A percentile compares a stretch with the other conserved stretches of the same genome.
These are phyloP conservation scores for Lichtheimia ramosa DNA, from an alignment of 371 early-diverging fungal species.

Conservation along the genomic window DNA sequence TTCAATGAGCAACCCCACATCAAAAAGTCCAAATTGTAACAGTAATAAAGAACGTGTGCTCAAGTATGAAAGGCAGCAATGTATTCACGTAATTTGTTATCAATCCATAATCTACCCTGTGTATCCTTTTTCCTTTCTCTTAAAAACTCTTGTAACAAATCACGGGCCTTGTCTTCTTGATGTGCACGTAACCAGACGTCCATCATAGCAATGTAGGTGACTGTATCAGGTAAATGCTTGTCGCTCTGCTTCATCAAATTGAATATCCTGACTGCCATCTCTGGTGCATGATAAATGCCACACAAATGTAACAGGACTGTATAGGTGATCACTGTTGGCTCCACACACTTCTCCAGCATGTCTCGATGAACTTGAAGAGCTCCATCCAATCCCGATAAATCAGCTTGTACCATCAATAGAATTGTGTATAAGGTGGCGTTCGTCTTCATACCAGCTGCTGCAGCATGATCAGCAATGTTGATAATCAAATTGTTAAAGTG, in stretches of 20 bases:
- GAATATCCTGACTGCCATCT: constrained; percentile 44
- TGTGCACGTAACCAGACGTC: constrained; percentile 35
- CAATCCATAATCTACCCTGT: constrained; percentile 34
- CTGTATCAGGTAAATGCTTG: constrained; percentile 33
- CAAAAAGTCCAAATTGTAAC: no score
- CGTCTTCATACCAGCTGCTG: constrained; percentile 33
- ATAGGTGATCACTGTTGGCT: constrained; percentile 47
- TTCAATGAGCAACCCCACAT: constrained; percentile 6
- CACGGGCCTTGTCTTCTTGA: constrained; percentile 30
- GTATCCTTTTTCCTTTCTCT: constrained; percentile 21
- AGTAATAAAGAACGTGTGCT: no score
- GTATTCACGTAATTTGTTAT: constrained; percentile 20
- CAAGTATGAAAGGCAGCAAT: background rate
- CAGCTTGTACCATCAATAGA: constrained; percentile 33
- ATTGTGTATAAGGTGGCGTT: constrained; percentile 44
- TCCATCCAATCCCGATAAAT: constrained; percentile 25
- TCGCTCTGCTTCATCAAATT: constrained; percentile 37
- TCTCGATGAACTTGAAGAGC: constrained; percentile 37
- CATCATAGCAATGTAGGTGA: constrained; percentile 46
- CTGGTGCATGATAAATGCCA: constrained; percentile 28
- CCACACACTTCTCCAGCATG: constrained; percentile 32
- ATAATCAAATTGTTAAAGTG: constrained; percentile 13
- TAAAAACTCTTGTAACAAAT: constrained; percentile 29
- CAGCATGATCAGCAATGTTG: constrained; percentile 33
- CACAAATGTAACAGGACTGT: constrained; percentile 39